phyloP scores from a whole-genome alignment of 129 eudicot species.

The Ambrosia trifida region DNA sequence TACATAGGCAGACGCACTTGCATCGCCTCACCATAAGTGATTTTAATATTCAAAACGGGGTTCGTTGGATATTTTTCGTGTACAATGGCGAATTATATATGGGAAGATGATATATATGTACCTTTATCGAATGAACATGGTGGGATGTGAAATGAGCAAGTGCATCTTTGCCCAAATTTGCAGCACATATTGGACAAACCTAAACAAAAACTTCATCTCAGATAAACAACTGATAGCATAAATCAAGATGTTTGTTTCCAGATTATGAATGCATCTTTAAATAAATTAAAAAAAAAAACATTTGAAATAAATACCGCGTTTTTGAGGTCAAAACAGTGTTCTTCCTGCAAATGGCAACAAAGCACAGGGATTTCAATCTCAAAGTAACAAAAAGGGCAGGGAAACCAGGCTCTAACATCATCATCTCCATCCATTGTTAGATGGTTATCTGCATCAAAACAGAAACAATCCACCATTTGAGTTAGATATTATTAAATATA shows the following conservation, averaged over 20 bases:
- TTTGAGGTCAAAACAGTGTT: constrained; percentile 81
- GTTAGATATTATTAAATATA: not conserved
- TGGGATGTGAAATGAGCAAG: constrained; percentile 65
- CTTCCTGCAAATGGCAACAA: constrained; percentile 80
- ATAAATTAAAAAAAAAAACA: not conserved
- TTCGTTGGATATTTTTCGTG: too few species aligned
- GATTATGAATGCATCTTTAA: not conserved
- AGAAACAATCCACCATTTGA: constrained; percentile 14
- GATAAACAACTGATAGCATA: not conserved
- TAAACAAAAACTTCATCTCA: constrained; percentile 36
- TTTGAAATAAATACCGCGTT: constrained; percentile 57
- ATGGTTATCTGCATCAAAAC: constrained; percentile 42
- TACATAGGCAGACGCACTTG: not conserved
- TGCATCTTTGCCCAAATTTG: constrained; percentile 81
- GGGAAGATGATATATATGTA: too few species aligned
- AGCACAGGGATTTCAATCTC: constrained; percentile 69
- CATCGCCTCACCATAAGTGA: too few species aligned
- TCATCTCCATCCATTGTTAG: constrained; percentile 57
- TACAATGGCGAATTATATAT: too few species aligned
- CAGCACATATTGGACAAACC: constrained; percentile 96
- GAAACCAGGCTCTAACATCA: constrained; percentile 80
- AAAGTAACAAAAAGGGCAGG: constrained; percentile 88
- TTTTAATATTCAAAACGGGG: too few species aligned
- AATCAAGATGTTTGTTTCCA: not conserved
- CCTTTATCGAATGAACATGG: constrained; percentile 85